A percentile compares a stretch with the other conserved stretches of the same genome.
phyloP scores from a whole-genome alignment of 805 yeast species.

The Cyberlindnera galapagoensis region DNA sequence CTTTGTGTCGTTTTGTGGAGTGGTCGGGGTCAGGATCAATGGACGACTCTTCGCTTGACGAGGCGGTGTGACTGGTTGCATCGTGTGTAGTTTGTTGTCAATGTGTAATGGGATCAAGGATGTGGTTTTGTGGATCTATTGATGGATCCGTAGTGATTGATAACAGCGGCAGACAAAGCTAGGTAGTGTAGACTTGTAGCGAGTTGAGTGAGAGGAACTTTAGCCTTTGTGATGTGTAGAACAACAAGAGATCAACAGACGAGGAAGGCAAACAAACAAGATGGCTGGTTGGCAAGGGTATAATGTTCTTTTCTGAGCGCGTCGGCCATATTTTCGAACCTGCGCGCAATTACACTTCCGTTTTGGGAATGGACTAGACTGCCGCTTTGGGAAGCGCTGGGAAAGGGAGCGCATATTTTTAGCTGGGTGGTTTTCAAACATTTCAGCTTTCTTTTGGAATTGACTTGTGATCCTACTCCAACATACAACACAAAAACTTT shows the following conservation, averaged over 20 bases:
- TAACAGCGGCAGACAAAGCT: not conserved
- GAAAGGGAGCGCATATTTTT: no score
- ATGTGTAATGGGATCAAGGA: not conserved
- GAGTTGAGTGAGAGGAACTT: not conserved
- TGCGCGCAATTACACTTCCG: slow-evolving; percentile 2
- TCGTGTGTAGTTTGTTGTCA: slow-evolving; percentile 2
- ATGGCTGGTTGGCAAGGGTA: slow-evolving; percentile 14
- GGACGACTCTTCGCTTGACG: slow-evolving; percentile 10
- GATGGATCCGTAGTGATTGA: not conserved
- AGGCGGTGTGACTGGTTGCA: slow-evolving; percentile 23
- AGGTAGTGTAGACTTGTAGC: not conserved
- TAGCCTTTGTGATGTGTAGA: not conserved
- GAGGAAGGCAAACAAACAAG: not conserved
- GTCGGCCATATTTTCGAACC: no score
- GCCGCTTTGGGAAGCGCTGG: no score
- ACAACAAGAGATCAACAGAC: slow-evolving; percentile 1
- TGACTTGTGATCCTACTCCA: no score
- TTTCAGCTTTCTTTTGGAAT: no score
- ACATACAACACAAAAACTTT: no score
- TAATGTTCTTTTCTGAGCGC: no score
- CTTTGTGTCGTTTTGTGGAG: slow-evolving; percentile 13
- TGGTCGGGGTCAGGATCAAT: slow-evolving; percentile 19
- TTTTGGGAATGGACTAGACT: slow-evolving; percentile 1
- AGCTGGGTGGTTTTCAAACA: no score
- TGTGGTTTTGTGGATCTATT: not conserved